Evolutionary conservation across 2,329 filamentous ascomycete genomes (phyloP), one percentile per base, ranked within the genome.

Genomic region (Colletotrichum brevisporum): DNA sequence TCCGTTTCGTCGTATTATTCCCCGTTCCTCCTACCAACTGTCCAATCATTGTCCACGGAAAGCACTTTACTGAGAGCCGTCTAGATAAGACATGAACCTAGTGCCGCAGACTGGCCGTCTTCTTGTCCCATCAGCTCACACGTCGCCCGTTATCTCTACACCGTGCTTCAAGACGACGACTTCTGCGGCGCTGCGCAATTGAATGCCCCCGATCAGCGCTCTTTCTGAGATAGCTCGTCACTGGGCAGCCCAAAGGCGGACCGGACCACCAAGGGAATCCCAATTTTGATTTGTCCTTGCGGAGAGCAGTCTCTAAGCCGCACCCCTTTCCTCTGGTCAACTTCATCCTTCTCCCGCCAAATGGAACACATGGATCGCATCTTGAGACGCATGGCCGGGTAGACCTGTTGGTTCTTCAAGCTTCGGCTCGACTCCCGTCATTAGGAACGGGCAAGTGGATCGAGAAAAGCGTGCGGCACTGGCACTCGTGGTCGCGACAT

Each of bases 21-120:
- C 24, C 67, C 48, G 27, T 70, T 41, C 13, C 16, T 55, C 41
- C 31, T 36, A 18, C 45, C 15, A 5, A 2, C 21, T 15, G 54
- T 43, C 67, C 67, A 70, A 70, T 69, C 67, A 47, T 55, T 21
- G 0, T 43, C n/a, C 47, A 8, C 31, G 2, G 27, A 56, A 61
- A 61, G 26, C 67, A 67, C 45, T 48, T 60, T 69, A 61, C 67
- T 61, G 67, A 69, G 48, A 27, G 41, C 27, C 39, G 43, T 61
- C 62, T 21, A 66, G 66, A 66, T 60, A 69, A 66, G 55, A 50
- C 67, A 56, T 66, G 65, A 61, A 56, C 66, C 62, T 54, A 67
- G 67, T 47, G 45, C n/a, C 39, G 39, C 43, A 56, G 51, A 41
- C 55, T 10, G 41, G 16, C 43, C 43, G 55, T 39, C 26, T 24